Conservation (phyloP, 1,139 yeast genomes). For the Debaryomycetaceae sp. region DNA sequence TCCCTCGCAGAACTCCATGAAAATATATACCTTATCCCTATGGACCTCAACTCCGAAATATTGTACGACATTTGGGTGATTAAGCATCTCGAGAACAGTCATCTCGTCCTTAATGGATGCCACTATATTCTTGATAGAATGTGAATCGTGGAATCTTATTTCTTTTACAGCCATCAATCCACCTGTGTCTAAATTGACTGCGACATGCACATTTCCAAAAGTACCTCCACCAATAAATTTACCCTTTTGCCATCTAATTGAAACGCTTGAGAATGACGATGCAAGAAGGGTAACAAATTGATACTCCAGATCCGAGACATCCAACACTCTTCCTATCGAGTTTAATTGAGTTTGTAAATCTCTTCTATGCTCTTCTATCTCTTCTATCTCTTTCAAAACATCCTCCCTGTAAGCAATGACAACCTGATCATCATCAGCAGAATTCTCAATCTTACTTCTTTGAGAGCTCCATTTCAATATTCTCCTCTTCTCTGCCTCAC, state of each 20-base stretch:
- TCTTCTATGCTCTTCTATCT: slow-evolving; percentile 55
- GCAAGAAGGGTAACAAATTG: slow-evolving; percentile 85
- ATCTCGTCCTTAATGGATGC: slow-evolving; percentile 92
- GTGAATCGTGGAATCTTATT: slow-evolving; percentile 85
- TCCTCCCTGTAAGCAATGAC: slow-evolving; percentile 55
- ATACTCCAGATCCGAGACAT: slow-evolving; percentile 81
- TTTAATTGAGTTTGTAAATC: slow-evolving; percentile 46
- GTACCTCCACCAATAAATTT: slow-evolving; percentile 93
- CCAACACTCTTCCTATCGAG: slow-evolving; percentile 83
- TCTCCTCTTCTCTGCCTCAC: slow-evolving; percentile 67
- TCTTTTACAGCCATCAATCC: slow-evolving; percentile 97
- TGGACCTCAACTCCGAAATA: slow-evolving; percentile 97
- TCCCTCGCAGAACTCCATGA: slow-evolving; percentile 97
- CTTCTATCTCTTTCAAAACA: slow-evolving; percentile 55
- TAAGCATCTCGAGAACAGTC: slow-evolving; percentile 92
- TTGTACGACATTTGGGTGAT: slow-evolving; percentile 94
- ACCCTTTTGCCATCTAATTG: slow-evolving; percentile 97
- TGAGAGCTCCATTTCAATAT: slow-evolving; percentile 52
- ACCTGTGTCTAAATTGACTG: slow-evolving; percentile 90
- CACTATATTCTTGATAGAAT: slow-evolving; percentile 78
- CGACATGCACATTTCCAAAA: slow-evolving; percentile 91
- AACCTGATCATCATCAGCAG: slow-evolving; percentile 60
- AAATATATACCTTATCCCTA: slow-evolving; percentile 89
- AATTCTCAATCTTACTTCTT: slow-evolving; percentile 46
- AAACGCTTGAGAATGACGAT: slow-evolving; percentile 83